Percentiles rank a stretch among this genome's conserved stretches.
These are phyloP conservation scores for Amylostereum areolatum DNA, from an alignment of 1,284 basidiomycete genomes.

Conservation along the genomic window DNA sequence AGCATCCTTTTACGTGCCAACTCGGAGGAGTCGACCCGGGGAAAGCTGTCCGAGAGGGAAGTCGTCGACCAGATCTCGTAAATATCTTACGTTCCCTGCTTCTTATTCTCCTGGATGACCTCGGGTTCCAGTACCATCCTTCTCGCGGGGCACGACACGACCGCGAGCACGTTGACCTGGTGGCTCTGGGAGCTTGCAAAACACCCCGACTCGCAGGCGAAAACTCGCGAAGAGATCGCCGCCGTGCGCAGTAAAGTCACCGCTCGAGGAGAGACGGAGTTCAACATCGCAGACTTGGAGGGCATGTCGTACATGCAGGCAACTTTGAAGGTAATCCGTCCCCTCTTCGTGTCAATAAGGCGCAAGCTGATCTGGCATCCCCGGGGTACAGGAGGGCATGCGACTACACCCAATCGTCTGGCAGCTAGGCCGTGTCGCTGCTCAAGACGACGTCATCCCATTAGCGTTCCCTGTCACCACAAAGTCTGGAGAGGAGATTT, in stretches of 20 bases:
- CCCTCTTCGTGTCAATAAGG: too few relatives aligned
- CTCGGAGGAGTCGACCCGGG: constrained; percentile 12
- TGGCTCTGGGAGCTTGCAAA: constrained; percentile 21
- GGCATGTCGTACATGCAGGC: constrained; percentile 21
- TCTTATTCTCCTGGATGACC: constrained; percentile 8
- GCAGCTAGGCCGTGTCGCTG: constrained; percentile 3
- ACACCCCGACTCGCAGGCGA: constrained; percentile 17
- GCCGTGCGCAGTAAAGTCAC: constrained; percentile 7
- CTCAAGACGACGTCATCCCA: constrained; percentile 37
- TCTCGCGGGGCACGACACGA: constrained; percentile 22
- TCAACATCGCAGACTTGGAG: constrained; percentile 25
- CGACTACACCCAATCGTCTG: constrained; percentile 1
- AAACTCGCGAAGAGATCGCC: constrained; percentile 17
- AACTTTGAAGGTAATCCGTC: constrained; percentile 19
- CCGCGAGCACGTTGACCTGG: constrained; percentile 19
- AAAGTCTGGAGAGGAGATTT: constrained; percentile 24
- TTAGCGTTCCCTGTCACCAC: constrained; percentile 31
- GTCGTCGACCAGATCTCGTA: constrained; percentile 21
- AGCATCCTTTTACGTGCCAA: constrained; percentile 22
- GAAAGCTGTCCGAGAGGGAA: constrained; percentile 18
- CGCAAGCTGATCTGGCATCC: too few relatives aligned
- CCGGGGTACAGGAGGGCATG: not conserved
- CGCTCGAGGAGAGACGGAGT: constrained; percentile 19
- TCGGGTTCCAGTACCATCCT: constrained; percentile 10
- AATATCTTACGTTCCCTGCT: not conserved